These are phyloP conservation scores for Aegilops speltoides DNA, from an alignment of 176 grass and related monocot genomes.

Conservation along the genomic window DNA sequence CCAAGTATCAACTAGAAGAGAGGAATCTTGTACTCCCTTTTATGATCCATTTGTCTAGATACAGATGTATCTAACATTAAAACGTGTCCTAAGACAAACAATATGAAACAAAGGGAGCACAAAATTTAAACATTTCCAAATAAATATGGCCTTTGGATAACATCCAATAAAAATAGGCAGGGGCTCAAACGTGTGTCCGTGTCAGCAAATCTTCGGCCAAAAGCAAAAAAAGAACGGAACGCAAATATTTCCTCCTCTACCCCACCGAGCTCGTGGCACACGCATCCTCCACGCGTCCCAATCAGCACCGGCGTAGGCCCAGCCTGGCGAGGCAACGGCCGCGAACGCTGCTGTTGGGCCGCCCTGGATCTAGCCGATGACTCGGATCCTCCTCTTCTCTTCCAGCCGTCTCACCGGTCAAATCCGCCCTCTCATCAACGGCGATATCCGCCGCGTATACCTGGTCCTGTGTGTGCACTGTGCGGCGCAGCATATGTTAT, in stretches of 20 bases:
- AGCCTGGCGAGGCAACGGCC: not conserved
- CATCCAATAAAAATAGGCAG: not conserved
- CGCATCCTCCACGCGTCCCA: not conserved
- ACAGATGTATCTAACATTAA: no score
- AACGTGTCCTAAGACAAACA: no score
- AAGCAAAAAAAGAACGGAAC: not conserved
- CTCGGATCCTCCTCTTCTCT: constrained; percentile 28
- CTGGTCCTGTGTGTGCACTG: not conserved
- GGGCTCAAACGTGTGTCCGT: constrained; percentile 7
- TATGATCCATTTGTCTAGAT: no score
- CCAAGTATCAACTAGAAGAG: no score
- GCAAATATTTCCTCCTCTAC: not conserved
- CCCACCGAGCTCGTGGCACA: not conserved
- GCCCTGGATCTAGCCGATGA: constrained; percentile 11
- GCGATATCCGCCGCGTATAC: not conserved
- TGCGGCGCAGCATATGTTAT: not conserved
- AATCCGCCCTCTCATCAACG: not conserved
- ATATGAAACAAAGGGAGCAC: not conserved
- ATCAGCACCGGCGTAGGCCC: not conserved
- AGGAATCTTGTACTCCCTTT: no score
- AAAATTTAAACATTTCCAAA: not conserved
- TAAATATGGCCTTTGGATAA: not conserved
- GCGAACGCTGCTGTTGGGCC: not conserved
- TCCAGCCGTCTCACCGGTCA: not conserved
- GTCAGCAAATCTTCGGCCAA: constrained; percentile 1